Evolutionary conservation across 495 filamentous ascomycete genomes (phyloP), one percentile per base, ranked within the genome.

Genomic region (Penicillium odoratum): DNA sequence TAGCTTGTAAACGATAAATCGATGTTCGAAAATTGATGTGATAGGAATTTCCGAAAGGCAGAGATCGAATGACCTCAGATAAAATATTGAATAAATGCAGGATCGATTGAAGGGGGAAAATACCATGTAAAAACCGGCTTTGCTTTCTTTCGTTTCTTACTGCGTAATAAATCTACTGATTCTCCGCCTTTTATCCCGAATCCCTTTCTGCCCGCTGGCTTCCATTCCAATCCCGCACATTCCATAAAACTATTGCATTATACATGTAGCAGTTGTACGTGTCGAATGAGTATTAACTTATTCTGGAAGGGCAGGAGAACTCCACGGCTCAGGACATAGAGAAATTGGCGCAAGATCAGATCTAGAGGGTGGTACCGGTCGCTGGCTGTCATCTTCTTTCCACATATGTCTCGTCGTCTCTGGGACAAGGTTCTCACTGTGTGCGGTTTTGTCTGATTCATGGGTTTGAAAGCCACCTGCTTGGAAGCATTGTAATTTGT

Each of bases 221-320:
- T 36, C 33, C 33, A 36, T 13, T 10, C 8, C 6, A 36, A 4
- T 36, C 33, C 33, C 9, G 33, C 13, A 11, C 33, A 36, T 36
- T 36, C 33, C 33, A 36, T 21, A 21, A 21, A 21, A 21, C 21
- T 21, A 21, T 21, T 21, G 21, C 21, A 21, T 36, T 36, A 9
- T 36, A 36, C 33, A 36, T 36, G 10, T 10, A 96, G 93, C 70
- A 96, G 90, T 68, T 97, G 93, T 66, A 85, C 92, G 10, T 93
- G 93, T 36, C 77, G 92, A 2, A 21, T 21, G 1, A 21, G 2
- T 30, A 82, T 92, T 31, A 90, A 86, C 60, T 88, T 97, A 15
- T 97, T 71, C 73, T 92, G 1, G 93, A 97, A 74, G 92, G 92
- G 6, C 69, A 74, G 29, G 88, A 84, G 69, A 21, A 21, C 21